phyloP scores from a whole-genome alignment of 768 basidiomycete species.

The Nidularia pulvinata region DNA sequence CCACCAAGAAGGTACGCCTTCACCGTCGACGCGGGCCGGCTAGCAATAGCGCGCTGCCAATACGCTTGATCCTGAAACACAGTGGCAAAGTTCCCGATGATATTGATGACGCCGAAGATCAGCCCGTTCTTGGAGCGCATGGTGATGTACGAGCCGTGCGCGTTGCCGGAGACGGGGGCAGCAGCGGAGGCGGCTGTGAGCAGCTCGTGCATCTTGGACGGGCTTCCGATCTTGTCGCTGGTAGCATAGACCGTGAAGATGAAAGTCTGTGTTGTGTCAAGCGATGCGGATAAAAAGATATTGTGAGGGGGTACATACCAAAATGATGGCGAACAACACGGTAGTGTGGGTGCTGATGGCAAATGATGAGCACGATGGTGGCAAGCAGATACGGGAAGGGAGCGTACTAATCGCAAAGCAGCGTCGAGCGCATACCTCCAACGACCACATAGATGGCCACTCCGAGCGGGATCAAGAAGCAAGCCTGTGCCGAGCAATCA shows the following conservation, averaged over 20 bases:
- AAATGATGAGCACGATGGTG: neutral
- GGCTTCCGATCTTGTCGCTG: slow-evolving; percentile 77
- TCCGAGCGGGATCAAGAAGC: slow-evolving; percentile 87
- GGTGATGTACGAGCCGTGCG: slow-evolving; percentile 82
- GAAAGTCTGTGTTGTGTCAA: slow-evolving; percentile 27
- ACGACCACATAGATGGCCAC: slow-evolving; percentile 89
- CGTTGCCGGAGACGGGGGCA: slow-evolving; percentile 78
- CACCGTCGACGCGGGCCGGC: slow-evolving; percentile 79
- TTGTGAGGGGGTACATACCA: slow-evolving; percentile 24
- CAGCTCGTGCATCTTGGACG: slow-evolving; percentile 76
- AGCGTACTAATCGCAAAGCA: slow-evolving; percentile 83
- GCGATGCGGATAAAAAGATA: slow-evolving; percentile 4
- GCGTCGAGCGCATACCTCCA: slow-evolving; percentile 84
- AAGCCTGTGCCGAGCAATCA: slow-evolving; percentile 36
- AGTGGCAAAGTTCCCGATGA: slow-evolving; percentile 79
- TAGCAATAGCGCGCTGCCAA: slow-evolving; percentile 93
- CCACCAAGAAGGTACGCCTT: slow-evolving; percentile 93
- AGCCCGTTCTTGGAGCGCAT: slow-evolving; percentile 78
- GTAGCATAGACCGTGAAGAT: slow-evolving; percentile 85
- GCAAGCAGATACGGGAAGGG: neutral
- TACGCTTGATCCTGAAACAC: slow-evolving; percentile 73
- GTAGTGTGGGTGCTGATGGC: slow-evolving; percentile 74
- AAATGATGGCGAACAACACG: slow-evolving; percentile 85
- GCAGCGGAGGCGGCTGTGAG: slow-evolving; percentile 54
- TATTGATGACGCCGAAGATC: slow-evolving; percentile 87